Percentiles rank a stretch among this genome's conserved stretches.
Conservation (phyloP, 306 rosid species). For the Astragalus membranaceus region DNA sequence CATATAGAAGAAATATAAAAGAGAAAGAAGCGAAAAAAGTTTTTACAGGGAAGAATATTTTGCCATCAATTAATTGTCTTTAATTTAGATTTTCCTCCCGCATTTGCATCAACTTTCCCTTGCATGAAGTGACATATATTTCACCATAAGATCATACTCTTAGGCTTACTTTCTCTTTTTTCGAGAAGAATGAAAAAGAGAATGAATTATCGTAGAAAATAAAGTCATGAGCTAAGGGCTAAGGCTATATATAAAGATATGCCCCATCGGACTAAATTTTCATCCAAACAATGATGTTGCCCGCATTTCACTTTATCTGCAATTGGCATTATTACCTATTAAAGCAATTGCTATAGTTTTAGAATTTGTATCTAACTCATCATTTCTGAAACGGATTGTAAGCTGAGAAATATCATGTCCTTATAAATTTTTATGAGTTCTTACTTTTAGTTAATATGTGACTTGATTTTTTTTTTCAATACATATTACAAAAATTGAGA, state of each 20-base stretch:
- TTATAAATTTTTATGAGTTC: too few species aligned
- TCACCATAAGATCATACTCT: conserved; percentile 40
- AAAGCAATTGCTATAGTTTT: too few species aligned
- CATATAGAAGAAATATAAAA: conserved; percentile 10
- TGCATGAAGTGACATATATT: conserved; percentile 49
- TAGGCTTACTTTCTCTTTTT: conserved; percentile 32
- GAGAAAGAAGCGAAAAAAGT: conserved; percentile 20
- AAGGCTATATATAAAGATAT: conserved; percentile 28
- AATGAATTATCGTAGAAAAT: conserved; percentile 21
- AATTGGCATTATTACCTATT: too few species aligned
- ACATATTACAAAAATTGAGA: too few species aligned
- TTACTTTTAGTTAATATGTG: too few species aligned
- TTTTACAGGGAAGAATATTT: conserved; percentile 35
- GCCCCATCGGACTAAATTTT: conserved; percentile 60
- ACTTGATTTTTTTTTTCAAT: too few species aligned
- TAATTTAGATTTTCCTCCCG: conserved; percentile 29
- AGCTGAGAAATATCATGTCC: too few species aligned
- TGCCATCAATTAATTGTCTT: conserved; percentile 46
- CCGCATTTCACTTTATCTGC: conserved; percentile 41
- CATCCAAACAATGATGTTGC: conserved; percentile 49
- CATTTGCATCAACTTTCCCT: conserved; percentile 47
- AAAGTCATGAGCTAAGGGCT: conserved; percentile 46
- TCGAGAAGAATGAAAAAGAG: conserved; percentile 26
- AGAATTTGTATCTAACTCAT: too few species aligned
- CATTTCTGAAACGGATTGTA: too few species aligned